phyloP scores from a whole-genome alignment of 768 basidiomycete species.

The Tulasnella sp. region DNA sequence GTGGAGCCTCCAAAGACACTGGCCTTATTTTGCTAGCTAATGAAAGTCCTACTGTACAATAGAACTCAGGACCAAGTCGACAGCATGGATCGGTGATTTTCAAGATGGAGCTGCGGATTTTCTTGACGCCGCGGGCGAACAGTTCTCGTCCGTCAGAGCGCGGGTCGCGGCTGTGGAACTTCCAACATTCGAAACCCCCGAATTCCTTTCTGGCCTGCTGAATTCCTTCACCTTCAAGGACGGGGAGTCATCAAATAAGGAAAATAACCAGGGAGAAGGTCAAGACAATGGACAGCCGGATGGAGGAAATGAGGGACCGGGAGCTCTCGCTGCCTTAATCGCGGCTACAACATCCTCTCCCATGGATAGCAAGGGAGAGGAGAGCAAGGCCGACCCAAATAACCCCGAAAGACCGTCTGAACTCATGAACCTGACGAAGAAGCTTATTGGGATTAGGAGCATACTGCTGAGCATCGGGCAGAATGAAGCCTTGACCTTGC shows the following conservation, averaged over 20 bases:
- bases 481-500: conserved; percentile 87
- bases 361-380: conserved; percentile 52
- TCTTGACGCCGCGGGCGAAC: conserved; percentile 67
- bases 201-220: conserved; percentile 67
- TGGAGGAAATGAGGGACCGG: conserved; percentile 37
- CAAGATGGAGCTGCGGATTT: conserved; percentile 68
- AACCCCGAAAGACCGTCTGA: conserved; percentile 58
- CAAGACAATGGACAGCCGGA: conserved; percentile 6
- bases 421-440: conserved; percentile 87
- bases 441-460: conserved; percentile 91
- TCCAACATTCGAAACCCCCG: conserved; percentile 53
- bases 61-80: conserved; percentile 71
- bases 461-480: conserved; percentile 97
- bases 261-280: not conserved
- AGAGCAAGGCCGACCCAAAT: conserved; percentile 26
- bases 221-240: conserved; percentile 5
- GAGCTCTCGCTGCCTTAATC: conserved; percentile 64
- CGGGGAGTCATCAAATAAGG: not conserved
- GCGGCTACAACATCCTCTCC: conserved; percentile 77
- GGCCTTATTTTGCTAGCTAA: conserved; percentile 15
- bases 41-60: not conserved
- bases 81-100: conserved; percentile 59
- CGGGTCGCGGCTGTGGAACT: conserved; percentile 60
- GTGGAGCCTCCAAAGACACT: conserved; percentile 42
- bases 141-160: conserved; percentile 56